Evolutionary conservation across 192 early-diverging fungal genomes (phyloP).

Genomic region (Lobosporangium transversale): DNA sequence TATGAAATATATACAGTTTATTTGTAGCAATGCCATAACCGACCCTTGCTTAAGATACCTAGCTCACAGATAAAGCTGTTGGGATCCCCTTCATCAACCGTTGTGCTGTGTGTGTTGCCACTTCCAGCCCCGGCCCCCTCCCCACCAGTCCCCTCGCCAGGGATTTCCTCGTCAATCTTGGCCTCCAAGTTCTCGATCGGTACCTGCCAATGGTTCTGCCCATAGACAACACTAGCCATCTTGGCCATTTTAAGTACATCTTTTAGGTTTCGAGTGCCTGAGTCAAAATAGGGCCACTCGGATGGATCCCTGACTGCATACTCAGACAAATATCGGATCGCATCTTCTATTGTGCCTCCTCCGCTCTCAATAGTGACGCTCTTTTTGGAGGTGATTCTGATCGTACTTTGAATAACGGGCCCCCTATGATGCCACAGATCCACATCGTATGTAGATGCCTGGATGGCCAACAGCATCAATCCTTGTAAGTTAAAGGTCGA

Average conservation of each 20-base stretch:
- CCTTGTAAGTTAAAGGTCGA: conserved; percentile 62
- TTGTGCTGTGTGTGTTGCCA: not conserved
- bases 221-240: conserved; percentile 32
- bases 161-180: conserved; percentile 15
- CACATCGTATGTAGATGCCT: conserved; percentile 40
- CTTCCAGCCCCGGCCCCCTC: not conserved
- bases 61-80: conserved; percentile 42
- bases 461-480: conserved; percentile 53
- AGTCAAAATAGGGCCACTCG: conserved; percentile 49
- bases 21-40: conserved; percentile 43
- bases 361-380: conserved; percentile 16
- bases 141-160: not conserved
- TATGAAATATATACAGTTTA: too few species aligned
- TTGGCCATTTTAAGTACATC: conserved; percentile 48
- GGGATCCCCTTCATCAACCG: conserved; percentile 14
- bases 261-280: conserved; percentile 7
- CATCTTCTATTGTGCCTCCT: conserved; percentile 41
- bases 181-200: conserved; percentile 27
- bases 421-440: conserved; percentile 56
- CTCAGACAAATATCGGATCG: conserved; percentile 22
- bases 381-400: conserved; percentile 17
- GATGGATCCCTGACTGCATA: conserved; percentile 28
- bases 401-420: not conserved
- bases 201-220: conserved; percentile 24
- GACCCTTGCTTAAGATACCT: conserved; percentile 32